Base-by-base conservation (phyloP, 306 rosid genomes). In the Pterocarpus santalinus region DNA sequence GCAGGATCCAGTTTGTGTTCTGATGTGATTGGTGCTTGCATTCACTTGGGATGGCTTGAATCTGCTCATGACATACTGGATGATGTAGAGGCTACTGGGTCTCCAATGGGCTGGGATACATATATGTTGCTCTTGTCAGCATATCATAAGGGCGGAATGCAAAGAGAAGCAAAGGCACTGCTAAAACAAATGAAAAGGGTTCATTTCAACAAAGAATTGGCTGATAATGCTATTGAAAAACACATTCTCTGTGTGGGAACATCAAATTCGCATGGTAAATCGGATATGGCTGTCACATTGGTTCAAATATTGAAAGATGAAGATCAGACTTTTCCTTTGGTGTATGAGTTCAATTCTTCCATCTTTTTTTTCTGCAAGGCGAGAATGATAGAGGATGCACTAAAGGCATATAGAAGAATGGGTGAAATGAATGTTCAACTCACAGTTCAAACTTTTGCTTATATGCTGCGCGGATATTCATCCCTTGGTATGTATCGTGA, bases 11-110 rank as follows among this genome's bases (percentile, higher is more conserved):
- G 80, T 36, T 88, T 95, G 87, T 82, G 89, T 79, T 85, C 76
- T 82, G 88, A 76, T 68, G 95, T 88, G 51, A 83, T 93, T 58
- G 76, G 82, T 47, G 89, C 97, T 80, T 90, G 94, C 85, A 83
- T 95, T 87, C 82, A 63, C 56, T 86, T 95, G 70, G 97, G 93
- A 52, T 93, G 99, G 99, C 88, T 95, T 79, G 97, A 90, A 79
- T 85, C 86, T 60, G 97, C 97, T 52, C 97, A 95, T 72, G 99
- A 95, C 83, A 88, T 95, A 81, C 83, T 93, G 89, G 97, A 95
- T 55, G 97, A 95, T 71, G 69, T 83, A 79, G 92, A 85, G 79
- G 86, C 91, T 49, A 82, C 66, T 46, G 91, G 84, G 30, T 73
- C 84, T 68, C 84, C 90, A 36, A 13, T 90, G 84, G 85, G 83